phyloP scores from a whole-genome alignment of 352 stramenopile species.

The Phytophthora boehmeriae region DNA sequence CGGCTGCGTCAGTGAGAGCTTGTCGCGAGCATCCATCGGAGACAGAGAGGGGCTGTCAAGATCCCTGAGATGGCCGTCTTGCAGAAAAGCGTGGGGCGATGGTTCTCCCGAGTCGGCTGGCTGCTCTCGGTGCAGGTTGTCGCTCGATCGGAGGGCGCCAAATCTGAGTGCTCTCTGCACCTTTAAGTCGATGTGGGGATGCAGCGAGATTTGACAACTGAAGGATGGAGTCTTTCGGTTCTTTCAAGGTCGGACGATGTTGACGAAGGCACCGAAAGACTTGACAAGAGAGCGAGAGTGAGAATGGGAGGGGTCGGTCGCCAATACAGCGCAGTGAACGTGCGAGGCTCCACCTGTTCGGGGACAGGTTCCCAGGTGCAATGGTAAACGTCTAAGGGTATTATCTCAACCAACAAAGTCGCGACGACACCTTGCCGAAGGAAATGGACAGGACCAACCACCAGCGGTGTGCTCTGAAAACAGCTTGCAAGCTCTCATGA shows the following conservation, averaged over 20 bases:
- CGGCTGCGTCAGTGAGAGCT: slow-evolving; percentile 32
- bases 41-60: slow-evolving; percentile 29
- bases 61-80: slow-evolving; percentile 32
- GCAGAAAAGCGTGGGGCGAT: slow-evolving; percentile 23
- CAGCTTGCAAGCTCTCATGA: slow-evolving; percentile 30
- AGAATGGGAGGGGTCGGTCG: slow-evolving; percentile 8
- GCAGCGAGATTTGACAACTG: slow-evolving; percentile 20
- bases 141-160: slow-evolving; percentile 12
- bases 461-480: slow-evolving; percentile 28
- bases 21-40: slow-evolving; percentile 35
- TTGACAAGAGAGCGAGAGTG: slow-evolving; percentile 13
- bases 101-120: slow-evolving; percentile 21
- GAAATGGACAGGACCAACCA: neutral
- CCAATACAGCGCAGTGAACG: no score
- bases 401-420: no score
- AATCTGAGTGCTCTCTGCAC: slow-evolving; percentile 6
- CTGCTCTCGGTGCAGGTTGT: slow-evolving; percentile 10
- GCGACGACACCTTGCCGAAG: no score
- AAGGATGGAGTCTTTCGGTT: slow-evolving; percentile 4
- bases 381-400: neutral
- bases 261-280: slow-evolving; percentile 34
- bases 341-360: slow-evolving; percentile 7
- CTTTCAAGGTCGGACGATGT: slow-evolving; percentile 24
- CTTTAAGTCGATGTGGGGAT: slow-evolving; percentile 9
- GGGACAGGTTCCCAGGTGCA: slow-evolving; percentile 15